Evolutionary conservation across 1,284 basidiomycete species (phyloP).

Genomic region (Omphalotus olearius): DNA sequence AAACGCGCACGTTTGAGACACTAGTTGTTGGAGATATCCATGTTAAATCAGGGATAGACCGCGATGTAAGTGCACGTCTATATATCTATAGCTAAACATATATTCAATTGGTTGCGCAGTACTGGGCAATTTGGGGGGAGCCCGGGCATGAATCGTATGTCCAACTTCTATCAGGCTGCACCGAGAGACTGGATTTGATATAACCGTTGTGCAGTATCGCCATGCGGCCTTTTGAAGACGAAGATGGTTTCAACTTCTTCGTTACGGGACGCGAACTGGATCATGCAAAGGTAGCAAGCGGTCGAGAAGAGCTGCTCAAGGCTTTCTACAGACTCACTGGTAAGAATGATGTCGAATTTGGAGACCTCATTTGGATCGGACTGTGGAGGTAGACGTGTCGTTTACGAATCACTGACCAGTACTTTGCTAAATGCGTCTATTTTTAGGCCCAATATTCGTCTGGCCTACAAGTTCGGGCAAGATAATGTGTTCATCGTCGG

Average conservation of each 20-base stretch:
- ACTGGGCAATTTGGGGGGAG: not conserved
- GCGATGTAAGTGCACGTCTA: slow-evolving; percentile 7
- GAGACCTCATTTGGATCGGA: slow-evolving; percentile 5
- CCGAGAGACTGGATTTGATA: too few relatives aligned
- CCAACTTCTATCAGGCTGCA: not conserved
- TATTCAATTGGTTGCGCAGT: not conserved
- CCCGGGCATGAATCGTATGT: not conserved
- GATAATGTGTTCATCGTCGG: slow-evolving; percentile 14
- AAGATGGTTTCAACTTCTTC: slow-evolving; percentile 31
- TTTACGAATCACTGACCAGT: not conserved
- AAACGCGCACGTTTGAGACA: slow-evolving; percentile 7
- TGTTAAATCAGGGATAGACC: slow-evolving; percentile 10
- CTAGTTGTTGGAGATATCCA: slow-evolving; percentile 14
- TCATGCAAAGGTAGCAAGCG: slow-evolving; percentile 21
- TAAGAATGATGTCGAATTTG: slow-evolving; percentile 15
- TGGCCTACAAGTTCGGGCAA: slow-evolving; percentile 8
- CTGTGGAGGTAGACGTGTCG: slow-evolving; percentile 5
- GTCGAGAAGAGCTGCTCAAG: slow-evolving; percentile 26
- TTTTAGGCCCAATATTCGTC: slow-evolving; percentile 11
- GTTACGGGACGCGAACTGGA: slow-evolving; percentile 26
- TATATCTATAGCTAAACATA: not conserved
- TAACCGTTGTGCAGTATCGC: too few relatives aligned
- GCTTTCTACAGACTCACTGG: slow-evolving; percentile 28
- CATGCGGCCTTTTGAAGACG: slow-evolving; percentile 25
- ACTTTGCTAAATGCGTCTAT: slow-evolving; percentile 17